Evolutionary conservation across 352 stramenopile species (phyloP).

Genomic region (Pseudoperonospora humuli): DNA sequence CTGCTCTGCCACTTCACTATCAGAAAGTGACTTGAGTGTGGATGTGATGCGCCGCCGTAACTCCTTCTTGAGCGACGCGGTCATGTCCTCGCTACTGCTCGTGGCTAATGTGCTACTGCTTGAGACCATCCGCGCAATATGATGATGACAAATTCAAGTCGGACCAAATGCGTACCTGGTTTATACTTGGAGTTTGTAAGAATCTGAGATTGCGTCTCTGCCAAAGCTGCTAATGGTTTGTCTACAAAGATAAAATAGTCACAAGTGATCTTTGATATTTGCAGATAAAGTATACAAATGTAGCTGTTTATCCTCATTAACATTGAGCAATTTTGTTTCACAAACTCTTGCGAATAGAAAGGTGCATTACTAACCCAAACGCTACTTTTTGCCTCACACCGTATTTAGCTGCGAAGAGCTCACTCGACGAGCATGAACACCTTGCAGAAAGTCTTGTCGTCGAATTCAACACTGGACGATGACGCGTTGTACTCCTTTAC

Average conservation of each 20-base stretch:
- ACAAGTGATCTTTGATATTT: no score
- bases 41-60: conserved; percentile 50
- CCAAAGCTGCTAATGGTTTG: no score
- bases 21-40: conserved; percentile 30
- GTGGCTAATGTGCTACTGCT: conserved; percentile 1
- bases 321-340: no score
- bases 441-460: conserved; percentile 15
- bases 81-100: conserved; percentile 19
- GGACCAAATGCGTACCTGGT: no score
- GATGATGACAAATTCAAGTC: conserved; percentile 3
- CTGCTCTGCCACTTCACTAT: conserved; percentile 39
- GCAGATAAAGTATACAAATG: no score
- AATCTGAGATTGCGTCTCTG: no score
- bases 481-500: conserved; percentile 17
- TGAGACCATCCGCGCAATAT: no score
- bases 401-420: background rate
- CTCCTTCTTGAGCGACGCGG: conserved; percentile 40
- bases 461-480: conserved; percentile 16
- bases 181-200: no score
- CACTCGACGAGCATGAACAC: conserved; percentile 12
- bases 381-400: conserved; percentile 6
- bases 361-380: no score
- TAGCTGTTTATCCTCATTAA: no score
- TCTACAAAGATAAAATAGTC: no score
- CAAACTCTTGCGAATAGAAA: no score